A percentile compares a stretch with the other conserved stretches of the same genome.
Evolutionary conservation across 805 yeast genomes (phyloP).

Genomic region (Metschnikowia amazonensis): DNA sequence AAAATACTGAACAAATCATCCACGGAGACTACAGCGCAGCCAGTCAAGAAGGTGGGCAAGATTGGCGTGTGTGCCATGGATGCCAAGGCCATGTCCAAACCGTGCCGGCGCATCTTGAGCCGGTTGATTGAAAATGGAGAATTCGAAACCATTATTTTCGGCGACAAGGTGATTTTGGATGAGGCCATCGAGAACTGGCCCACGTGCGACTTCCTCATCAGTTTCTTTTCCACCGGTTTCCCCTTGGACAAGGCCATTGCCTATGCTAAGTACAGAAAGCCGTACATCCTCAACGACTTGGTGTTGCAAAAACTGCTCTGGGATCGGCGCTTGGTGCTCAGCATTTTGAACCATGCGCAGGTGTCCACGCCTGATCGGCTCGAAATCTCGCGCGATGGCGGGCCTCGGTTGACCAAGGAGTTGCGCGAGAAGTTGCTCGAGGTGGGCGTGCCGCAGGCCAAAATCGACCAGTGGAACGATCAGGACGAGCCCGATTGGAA

Average conservation of each 20-base stretch:
- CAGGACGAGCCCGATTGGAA: conserved; percentile 73
- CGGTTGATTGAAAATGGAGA: conserved; percentile 89
- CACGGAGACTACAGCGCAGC: background rate
- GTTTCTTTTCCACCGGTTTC: conserved; percentile 93
- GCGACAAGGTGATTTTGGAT: conserved; percentile 93
- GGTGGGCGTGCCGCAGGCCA: conserved; percentile 34
- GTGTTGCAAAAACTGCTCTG: conserved; percentile 91
- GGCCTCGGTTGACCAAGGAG: conserved; percentile 72
- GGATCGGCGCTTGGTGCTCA: conserved; percentile 90
- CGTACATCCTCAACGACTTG: conserved; percentile 83
- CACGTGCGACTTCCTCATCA: conserved; percentile 90
- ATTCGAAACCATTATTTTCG: conserved; percentile 94
- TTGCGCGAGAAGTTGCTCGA: conserved; percentile 47
- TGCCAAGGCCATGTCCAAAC: conserved; percentile 90
- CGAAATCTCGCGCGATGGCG: conserved; percentile 94
- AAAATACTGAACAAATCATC: conserved; percentile 31
- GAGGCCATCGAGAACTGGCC: conserved; percentile 98
- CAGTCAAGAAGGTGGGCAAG: conserved; percentile 72
- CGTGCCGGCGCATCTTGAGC: conserved; percentile 87
- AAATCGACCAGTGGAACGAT: conserved; percentile 61
- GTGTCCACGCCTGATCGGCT: conserved; percentile 89
- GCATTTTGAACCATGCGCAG: conserved; percentile 69
- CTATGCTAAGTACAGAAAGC: conserved; percentile 85
- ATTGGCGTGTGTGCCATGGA: conserved; percentile 99
- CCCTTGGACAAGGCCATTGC: conserved; percentile 94